These are phyloP conservation scores for Sextonia rubra DNA, from an alignment of 164 flowering plant species.

Conservation along the genomic window DNA sequence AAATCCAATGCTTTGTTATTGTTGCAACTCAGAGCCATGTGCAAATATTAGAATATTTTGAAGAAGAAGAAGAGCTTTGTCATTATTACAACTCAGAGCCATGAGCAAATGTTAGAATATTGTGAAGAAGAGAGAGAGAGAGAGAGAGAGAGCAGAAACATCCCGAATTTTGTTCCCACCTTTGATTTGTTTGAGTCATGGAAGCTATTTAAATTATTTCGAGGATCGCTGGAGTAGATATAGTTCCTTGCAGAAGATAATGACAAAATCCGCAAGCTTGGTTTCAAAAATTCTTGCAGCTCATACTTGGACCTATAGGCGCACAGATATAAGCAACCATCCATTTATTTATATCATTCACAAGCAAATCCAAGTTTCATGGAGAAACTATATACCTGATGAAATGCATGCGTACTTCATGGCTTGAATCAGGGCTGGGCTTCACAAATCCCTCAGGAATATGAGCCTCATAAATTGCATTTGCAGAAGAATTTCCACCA, in stretches of 20 bases:
- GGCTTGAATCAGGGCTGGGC: slow-evolving; percentile 69
- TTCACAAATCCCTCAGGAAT: slow-evolving; percentile 69
- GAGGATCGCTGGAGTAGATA: slow-evolving; percentile 45
- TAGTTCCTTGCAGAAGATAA: slow-evolving; percentile 41
- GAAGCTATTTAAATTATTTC: slow-evolving; percentile 53
- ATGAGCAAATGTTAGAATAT: neutral
- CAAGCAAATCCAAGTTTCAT: neutral
- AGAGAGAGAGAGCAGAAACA: neutral
- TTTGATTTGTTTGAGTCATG: slow-evolving; percentile 47
- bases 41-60: neutral
- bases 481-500: slow-evolving; percentile 93
- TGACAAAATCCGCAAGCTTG: slow-evolving; percentile 80
- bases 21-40: no score
- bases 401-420: slow-evolving; percentile 64
- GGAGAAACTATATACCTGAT: slow-evolving; percentile 49
- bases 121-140: no score
- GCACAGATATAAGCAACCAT: slow-evolving; percentile 8
- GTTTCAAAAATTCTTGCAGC: slow-evolving; percentile 88
- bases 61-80: no score
- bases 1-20: no score
- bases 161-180: slow-evolving; percentile 28
- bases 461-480: slow-evolving; percentile 90
- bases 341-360: neutral
- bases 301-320: slow-evolving; percentile 78
- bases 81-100: no score